phyloP scores from a whole-genome alignment of 2,329 filamentous ascomycete species.

The Sarocladiaceae sp. region DNA sequence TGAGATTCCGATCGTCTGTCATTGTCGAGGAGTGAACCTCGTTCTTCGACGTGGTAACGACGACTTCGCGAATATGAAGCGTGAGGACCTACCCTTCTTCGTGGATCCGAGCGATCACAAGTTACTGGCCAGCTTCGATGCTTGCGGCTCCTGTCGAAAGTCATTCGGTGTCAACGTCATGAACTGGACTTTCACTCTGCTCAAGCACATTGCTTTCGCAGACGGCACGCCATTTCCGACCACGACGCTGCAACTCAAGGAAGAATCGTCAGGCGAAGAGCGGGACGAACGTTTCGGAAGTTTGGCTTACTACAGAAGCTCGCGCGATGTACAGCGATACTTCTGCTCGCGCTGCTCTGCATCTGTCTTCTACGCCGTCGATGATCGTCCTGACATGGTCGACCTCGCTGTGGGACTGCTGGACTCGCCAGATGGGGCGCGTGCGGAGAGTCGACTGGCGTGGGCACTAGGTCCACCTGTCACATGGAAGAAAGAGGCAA shows the following conservation, averaged over 20 bases:
- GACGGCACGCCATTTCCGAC: constrained; percentile 14
- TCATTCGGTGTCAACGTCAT: constrained; percentile 37
- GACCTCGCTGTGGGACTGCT: constrained; percentile 42
- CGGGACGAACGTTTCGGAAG: constrained; percentile 37
- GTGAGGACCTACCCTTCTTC: constrained; percentile 33
- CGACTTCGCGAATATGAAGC: constrained; percentile 15
- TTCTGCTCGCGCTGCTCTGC: constrained; percentile 46
- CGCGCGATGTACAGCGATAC: constrained; percentile 39
- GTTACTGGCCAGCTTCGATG: constrained; percentile 33
- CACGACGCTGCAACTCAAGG: constrained; percentile 23
- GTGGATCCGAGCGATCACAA: constrained; percentile 40
- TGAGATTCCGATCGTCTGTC: constrained; percentile 36
- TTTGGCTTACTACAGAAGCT: constrained; percentile 38
- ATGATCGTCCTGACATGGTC: constrained; percentile 32
- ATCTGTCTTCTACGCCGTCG: constrained; percentile 38
- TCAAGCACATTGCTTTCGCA: constrained; percentile 33
- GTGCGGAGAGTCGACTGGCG: constrained; percentile 38
- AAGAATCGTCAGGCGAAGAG: constrained; percentile 21
- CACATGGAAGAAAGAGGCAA: not conserved
- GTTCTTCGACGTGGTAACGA: constrained; percentile 28
- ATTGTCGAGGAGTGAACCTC: constrained; percentile 42
- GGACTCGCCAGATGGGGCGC: constrained; percentile 37
- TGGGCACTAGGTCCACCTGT: constrained; percentile 33
- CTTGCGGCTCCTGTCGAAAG: constrained; percentile 43
- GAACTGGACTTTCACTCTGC: constrained; percentile 39